Evolutionary conservation across 352 stramenopile genomes (phyloP), one percentile per base, ranked within the genome.

Genomic region (Globisporangium nunn): DNA sequence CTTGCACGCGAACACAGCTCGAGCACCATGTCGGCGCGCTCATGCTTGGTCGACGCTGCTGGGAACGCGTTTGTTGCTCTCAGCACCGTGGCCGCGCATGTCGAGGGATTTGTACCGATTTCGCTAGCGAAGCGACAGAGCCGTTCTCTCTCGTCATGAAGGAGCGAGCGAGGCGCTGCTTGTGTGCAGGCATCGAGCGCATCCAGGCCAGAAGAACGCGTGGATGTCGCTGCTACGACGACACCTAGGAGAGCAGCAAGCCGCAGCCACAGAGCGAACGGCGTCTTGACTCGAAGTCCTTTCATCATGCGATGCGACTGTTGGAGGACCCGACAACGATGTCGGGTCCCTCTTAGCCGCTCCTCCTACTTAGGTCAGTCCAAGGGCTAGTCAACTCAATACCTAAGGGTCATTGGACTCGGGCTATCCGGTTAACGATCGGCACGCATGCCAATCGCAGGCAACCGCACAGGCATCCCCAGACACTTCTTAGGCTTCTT

Each of bases 41-140:
- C 50, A 7, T 61, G 46, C 48, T 52, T 50, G 8, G 54, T 54
- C 18, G 23, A 39, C 35, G 45, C 39, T 35, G 58, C 30, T 44
- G 58, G 58, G 18, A 59, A 59, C 28, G 58, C 47, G 40, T 47
- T 59, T 0, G 52, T 50, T 0, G 58, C 64, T 44, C 61, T 64
- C n/a, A 78, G 46, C 12, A 62, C 67, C 29, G 73, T 17, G 40
- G 68, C 63, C 1, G 67, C 67, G 39, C 70, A 75, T 52, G 62
- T 56, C 6, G 61, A 64, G 3, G 70, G 67, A 15, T 28, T 44
- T 0, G 54, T 66, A 12, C 23, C 44, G 29, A 39, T 50, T 4
- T 37, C 29, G 10, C 1, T 40, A 30, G 35, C 33, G 14, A 28
- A 12, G 6, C 52, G 44, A 29, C 73, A 78, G 17, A 78, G 52